Conservation (phyloP, 129 eudicot species). For the Rutidosis leptorrhynchoides region DNA sequence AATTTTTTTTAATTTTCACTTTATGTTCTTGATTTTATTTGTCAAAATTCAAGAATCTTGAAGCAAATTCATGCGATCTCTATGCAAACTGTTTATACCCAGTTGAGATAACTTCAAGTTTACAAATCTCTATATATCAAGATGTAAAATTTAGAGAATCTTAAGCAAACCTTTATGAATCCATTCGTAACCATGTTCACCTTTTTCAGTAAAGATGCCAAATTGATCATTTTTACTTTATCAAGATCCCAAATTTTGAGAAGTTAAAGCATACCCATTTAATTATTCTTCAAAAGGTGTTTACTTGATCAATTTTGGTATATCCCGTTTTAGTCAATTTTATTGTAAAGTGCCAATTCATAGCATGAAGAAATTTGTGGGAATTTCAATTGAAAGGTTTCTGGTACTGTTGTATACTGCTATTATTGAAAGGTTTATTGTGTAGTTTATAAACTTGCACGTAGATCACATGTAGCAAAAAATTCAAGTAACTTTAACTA, state of each 20-base stretch:
- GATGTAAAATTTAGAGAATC: constrained; percentile 23
- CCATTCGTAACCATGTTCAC: constrained; percentile 15
- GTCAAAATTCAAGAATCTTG: constrained; percentile 21
- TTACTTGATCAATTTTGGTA: constrained; percentile 15
- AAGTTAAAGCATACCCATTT: constrained; percentile 31
- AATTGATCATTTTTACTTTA: constrained; percentile 21
- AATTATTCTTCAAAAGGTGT: constrained; percentile 11
- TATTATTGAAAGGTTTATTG: too few species aligned
- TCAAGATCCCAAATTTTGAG: constrained; percentile 24
- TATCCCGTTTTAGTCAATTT: constrained; percentile 10
- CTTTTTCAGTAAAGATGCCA: constrained; percentile 26
- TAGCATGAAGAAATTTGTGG: constrained; percentile 27
- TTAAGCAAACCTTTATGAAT: constrained; percentile 21
- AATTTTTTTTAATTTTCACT: too few species aligned
- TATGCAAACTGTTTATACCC: constrained; percentile 8
- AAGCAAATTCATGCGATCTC: constrained; percentile 26
- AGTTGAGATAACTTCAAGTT: constrained; percentile 14
- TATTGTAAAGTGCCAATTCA: constrained; percentile 19
- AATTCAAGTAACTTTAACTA: too few species aligned
- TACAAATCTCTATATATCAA: constrained; percentile 23
- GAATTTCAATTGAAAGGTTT: constrained; percentile 16
- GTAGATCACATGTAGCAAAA: too few species aligned
- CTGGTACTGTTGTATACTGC: constrained; percentile 13
- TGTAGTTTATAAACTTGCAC: too few species aligned
- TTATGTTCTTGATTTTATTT: too few species aligned